Base-by-base conservation (phyloP, 805 yeast genomes). In the Geotrichum ghanense region DNA sequence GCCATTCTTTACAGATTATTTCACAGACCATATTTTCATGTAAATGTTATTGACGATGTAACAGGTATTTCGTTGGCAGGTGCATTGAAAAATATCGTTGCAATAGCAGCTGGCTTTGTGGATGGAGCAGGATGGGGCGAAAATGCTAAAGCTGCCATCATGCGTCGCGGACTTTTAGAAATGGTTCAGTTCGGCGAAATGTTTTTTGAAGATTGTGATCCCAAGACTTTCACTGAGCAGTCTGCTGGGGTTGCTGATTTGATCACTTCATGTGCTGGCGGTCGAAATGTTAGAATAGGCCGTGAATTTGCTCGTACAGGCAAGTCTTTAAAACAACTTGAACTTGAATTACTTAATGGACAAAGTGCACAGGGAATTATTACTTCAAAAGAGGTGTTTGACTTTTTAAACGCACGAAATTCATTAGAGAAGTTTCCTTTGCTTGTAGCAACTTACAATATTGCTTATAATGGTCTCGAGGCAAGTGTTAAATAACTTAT, bases 61-160 rank as follows among this genome's bases (percentile, higher is more conserved):
- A 94, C 94, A 21, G 98, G 98, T 64, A 92, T 88, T 49, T 86
- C 96, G 2, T 77, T 92, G 51, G 95, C 95, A 41, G 98, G 98
- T 63, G 98, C 98, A 9, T 76, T 92, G 66, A 92, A 92, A 72
- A 92, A 92, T 68, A 85, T 92, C 45, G 90, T 90, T 52, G 98
- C 98, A 31, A 72, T 88, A 61, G 94, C 95, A 53, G 96, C 94
- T 51, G 98, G 98, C 48, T 85, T 92, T 62, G 97, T 90, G 52
- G 95, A 87, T 67, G 98, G 98, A 57, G 75, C 85, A 53, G 95
- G 95, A 53, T 92, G 98, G 98, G 98, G 98, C 66, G 95, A 88
- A 68, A 92, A 92, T 65, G 97, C 98, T 53, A 88, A 90, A 68
- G 83, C 97, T 47, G 98, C 97, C 41, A 81, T 92, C 58, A 94